Conservation (phyloP, 2,329 filamentous ascomycete genomes). For the Fusarium sp. region DNA sequence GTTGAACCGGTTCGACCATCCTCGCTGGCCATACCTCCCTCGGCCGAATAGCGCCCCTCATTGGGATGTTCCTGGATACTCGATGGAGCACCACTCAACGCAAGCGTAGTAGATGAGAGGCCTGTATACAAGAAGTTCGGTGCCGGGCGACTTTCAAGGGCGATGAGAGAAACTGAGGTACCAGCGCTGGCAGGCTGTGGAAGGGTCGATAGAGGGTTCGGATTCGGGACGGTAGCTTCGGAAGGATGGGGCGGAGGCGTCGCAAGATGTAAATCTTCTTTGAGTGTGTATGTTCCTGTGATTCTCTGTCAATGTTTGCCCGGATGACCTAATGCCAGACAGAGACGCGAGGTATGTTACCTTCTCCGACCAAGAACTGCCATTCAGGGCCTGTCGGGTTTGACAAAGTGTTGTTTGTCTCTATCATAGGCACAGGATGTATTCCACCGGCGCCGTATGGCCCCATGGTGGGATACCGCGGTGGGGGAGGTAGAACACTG, state of each 20-base stretch:
- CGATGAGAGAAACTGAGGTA: conserved; percentile 84
- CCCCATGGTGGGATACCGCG: conserved; percentile 81
- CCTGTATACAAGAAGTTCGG: conserved; percentile 68
- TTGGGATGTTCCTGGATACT: conserved; percentile 73
- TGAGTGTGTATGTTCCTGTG: conserved; percentile 86
- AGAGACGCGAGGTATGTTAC: conserved; percentile 55
- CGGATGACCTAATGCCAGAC: neutral
- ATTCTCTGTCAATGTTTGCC: conserved; percentile 35
- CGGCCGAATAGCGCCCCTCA: conserved; percentile 70
- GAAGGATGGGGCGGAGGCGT: conserved; percentile 96
- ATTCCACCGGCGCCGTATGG: conserved; percentile 78
- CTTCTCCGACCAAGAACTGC: conserved; percentile 94
- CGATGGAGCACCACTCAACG: conserved; percentile 57
- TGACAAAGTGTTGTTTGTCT: conserved; percentile 91
- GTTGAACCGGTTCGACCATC: conserved; percentile 66
- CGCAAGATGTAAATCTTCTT: conserved; percentile 91
- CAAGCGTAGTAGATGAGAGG: conserved; percentile 63
- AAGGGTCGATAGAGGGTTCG: conserved; percentile 89
- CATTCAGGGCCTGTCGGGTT: conserved; percentile 86
- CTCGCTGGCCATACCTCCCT: conserved; percentile 69
- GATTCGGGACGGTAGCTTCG: conserved; percentile 86
- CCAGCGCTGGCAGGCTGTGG: conserved; percentile 86
- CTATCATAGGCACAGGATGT: conserved; percentile 80
- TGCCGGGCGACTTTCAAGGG: conserved; percentile 71
- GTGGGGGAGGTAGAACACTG: conserved; percentile 87